These are phyloP conservation scores for Globisporangium canariense DNA, from an alignment of 352 stramenopile genomes.

Conservation along the genomic window DNA sequence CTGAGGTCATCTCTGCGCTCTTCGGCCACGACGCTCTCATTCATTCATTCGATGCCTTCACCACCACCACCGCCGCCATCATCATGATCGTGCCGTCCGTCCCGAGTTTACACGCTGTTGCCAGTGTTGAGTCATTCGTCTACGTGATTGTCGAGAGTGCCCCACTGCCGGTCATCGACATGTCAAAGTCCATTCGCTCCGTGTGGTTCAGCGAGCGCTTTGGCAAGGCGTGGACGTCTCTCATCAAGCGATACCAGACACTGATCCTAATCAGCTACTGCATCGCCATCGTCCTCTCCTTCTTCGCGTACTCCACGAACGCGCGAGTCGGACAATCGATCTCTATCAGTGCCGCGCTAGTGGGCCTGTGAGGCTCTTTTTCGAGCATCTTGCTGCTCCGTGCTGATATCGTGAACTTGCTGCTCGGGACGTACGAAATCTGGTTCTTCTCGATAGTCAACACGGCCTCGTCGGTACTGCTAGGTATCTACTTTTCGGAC, in stretches of 20 bases:
- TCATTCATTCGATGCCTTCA: background rate
- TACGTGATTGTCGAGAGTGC: constrained; percentile 19
- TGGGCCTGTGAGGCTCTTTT: constrained; percentile 3
- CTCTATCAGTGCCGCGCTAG: constrained; percentile 2
- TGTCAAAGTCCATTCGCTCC: constrained; percentile 15
- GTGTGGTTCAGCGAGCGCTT: background rate
- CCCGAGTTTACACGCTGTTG: background rate
- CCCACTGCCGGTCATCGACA: constrained; percentile 9
- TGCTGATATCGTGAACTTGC: constrained; percentile 20
- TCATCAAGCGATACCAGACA: background rate
- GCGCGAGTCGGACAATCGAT: background rate
- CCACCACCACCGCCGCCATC: background rate
- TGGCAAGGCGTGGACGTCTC: background rate
- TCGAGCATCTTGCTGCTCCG: constrained; percentile 18
- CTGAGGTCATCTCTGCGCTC: no score
- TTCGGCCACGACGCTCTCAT: no score
- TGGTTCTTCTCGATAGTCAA: constrained; percentile 30
- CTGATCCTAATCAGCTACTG: background rate
- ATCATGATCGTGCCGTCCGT: background rate
- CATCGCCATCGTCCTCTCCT: constrained; percentile 4
- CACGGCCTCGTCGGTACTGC: constrained; percentile 8
- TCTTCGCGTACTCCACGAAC: background rate
- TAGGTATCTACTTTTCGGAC: constrained; percentile 17
- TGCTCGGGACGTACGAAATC: constrained; percentile 27
- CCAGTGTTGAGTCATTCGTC: constrained; percentile 1